phyloP scores from a whole-genome alignment of 306 rosid genomes.

The Castanea mollissima region DNA sequence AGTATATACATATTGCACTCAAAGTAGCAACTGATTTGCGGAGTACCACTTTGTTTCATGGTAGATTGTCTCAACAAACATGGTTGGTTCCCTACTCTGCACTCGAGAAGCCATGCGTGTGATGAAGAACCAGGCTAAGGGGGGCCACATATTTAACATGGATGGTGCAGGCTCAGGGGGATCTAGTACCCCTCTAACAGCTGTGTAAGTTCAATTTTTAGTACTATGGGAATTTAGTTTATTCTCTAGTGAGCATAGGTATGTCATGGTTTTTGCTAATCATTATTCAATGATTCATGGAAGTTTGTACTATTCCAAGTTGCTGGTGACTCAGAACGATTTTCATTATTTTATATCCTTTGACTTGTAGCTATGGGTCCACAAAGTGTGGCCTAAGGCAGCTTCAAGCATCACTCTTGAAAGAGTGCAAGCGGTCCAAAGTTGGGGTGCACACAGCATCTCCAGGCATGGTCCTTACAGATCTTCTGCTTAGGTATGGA shows the following conservation, averaged over 20 bases:
- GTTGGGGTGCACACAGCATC: conserved; percentile 94
- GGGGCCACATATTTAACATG: conserved; percentile 95
- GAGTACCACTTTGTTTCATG: conserved; percentile 6
- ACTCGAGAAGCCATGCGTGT: conserved; percentile 86
- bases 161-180: conserved; percentile 99
- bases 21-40: neutral
- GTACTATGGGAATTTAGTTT: conserved; percentile 11
- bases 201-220: conserved; percentile 61
- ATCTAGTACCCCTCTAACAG: conserved; percentile 94
- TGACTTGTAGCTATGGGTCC: conserved; percentile 71
- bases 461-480: conserved; percentile 98
- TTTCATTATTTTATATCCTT: conserved; percentile 19
- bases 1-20: neutral
- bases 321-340: conserved; percentile 22
- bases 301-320: neutral
- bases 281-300: conserved; percentile 9
- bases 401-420: conserved; percentile 80
- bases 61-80: conserved; percentile 92
- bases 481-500: conserved; percentile 75
- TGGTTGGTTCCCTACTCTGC: conserved; percentile 87
- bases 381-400: conserved; percentile 95
- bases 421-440: conserved; percentile 79
- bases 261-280: neutral
- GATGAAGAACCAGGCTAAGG: conserved; percentile 66
- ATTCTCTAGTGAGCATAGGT: conserved; percentile 1